phyloP scores from a whole-genome alignment of 106 monocot species.

The Acorus gramineus region DNA sequence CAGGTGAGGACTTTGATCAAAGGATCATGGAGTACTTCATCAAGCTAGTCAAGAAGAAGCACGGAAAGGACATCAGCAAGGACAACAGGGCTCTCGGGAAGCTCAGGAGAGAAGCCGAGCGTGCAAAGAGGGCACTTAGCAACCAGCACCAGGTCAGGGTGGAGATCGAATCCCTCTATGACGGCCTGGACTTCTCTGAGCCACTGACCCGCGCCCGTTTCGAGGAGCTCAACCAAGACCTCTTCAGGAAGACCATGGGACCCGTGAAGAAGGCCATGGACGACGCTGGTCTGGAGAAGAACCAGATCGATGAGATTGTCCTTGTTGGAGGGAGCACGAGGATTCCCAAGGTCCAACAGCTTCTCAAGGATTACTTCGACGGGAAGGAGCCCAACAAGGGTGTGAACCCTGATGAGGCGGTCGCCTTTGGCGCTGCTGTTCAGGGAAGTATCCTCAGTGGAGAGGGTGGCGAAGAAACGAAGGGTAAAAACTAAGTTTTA shows the following conservation, averaged over 20 bases:
- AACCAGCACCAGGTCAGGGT: constrained; percentile 64
- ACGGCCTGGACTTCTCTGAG: constrained; percentile 62
- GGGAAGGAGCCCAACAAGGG: constrained; percentile 74
- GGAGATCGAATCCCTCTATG: constrained; percentile 3
- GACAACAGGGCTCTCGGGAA: constrained; percentile 41
- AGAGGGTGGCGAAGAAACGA: constrained; percentile 64
- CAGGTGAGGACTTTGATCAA: constrained; percentile 50
- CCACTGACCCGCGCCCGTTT: constrained; percentile 58
- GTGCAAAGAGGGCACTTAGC: constrained; percentile 60
- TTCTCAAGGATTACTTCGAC: constrained; percentile 64
- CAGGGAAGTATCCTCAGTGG: constrained; percentile 67
- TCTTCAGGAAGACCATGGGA: constrained; percentile 68
- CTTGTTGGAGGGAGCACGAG: constrained; percentile 73
- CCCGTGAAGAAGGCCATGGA: constrained; percentile 80
- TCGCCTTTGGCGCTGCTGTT: constrained; percentile 60
- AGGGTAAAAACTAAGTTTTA: constrained; percentile 23
- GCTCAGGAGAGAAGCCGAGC: constrained; percentile 30
- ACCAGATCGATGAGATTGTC: constrained; percentile 63
- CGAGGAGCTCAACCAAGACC: constrained; percentile 58
- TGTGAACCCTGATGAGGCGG: constrained; percentile 57
- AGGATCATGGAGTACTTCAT: constrained; percentile 55
- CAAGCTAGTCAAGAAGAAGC: constrained; percentile 34
- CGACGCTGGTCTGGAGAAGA: constrained; percentile 55
- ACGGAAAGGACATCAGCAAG: constrained; percentile 27
- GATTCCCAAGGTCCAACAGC: constrained; percentile 70